Base-by-base conservation (phyloP, 176 grass and related monocot genomes). In the Triticum turgidum region DNA sequence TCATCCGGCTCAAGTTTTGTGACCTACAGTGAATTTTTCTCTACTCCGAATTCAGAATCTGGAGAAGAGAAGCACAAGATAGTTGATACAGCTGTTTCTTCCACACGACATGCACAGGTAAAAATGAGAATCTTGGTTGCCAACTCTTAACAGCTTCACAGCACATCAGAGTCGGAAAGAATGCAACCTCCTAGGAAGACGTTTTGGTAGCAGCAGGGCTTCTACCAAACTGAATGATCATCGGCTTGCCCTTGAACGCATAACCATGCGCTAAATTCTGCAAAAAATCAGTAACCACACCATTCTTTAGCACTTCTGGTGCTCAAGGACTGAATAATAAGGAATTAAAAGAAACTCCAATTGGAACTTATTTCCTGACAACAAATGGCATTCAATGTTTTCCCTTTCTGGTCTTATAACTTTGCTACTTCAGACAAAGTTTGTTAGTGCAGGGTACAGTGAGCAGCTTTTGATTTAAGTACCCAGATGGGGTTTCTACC, bases 181-280 rank as follows among this genome's bases (percentile, higher is more conserved):
- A 21, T 39, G 35, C 4, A 63, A 52, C 9, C 62, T 22, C 11
- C 11, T 59, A 54, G 51, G 49, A 56, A 82, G 49, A 56, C 74
- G 82, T 45, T 93, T 96, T 95, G 75, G 83, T 89, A 42, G 82
- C 84, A 88, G 86, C 86, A 88, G 96, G 90, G 77, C 89, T 98
- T 20, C 96, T 93, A 54, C 92, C 96, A 71, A 98, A 96, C 49
- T 98, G 96, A 76, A 98, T 96, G 71, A 98, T 94, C 80, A 96
- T 94, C 5, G 92, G 91, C 66, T 98, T 98, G 59, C 96, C 92
- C 89, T 96, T 94, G 84, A 96, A 96, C 61, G 91, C 88, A 73
- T 88, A 96, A 21, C 93, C 96, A 92, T 98, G 91, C 11, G 92
- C 91, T 61, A 98, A 61, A 91, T 82, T 96, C 96, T 98, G 93